phyloP scores from a whole-genome alignment of 352 stramenopile genomes.

The Thalassiosira sp. region DNA sequence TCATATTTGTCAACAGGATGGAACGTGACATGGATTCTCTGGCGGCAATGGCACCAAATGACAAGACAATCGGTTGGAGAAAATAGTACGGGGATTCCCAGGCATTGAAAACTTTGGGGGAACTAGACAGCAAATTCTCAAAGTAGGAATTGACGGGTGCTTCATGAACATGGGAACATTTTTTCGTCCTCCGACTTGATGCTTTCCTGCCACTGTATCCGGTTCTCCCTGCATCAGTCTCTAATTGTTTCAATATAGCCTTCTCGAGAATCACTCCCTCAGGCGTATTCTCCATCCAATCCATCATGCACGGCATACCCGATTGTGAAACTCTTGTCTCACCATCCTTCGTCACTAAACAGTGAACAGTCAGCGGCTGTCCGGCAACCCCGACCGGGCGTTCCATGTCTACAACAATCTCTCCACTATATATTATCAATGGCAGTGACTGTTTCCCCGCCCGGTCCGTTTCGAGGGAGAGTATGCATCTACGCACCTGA shows the following conservation, averaged over 20 bases:
- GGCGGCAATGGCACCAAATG: conserved; percentile 37
- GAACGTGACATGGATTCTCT: conserved; percentile 28
- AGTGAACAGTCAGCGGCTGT: conserved; percentile 16
- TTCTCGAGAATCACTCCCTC: conserved; percentile 30
- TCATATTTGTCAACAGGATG: conserved; percentile 58
- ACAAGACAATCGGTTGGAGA: conserved; percentile 32
- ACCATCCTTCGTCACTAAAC: conserved; percentile 26
- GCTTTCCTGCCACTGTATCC: too few species aligned
- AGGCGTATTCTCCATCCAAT: conserved; percentile 40
- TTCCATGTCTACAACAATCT: conserved; percentile 50
- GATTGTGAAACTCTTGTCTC: background rate
- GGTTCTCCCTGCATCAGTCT: background rate
- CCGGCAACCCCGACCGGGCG: conserved; percentile 26
- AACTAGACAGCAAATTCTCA: conserved; percentile 11
- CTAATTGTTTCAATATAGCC: conserved; percentile 16
- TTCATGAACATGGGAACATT: background rate
- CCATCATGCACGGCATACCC: conserved; percentile 43
- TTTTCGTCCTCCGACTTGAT: background rate
- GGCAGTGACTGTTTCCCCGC: conserved; percentile 55
- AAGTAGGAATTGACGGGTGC: background rate
- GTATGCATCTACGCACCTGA: conserved; percentile 37
- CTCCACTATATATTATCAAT: conserved; percentile 56
- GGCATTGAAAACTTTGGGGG: background rate
- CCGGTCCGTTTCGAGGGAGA: conserved; percentile 48
- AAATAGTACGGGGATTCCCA: too few species aligned